Evolutionary conservation across 352 stramenopile genomes (phyloP).

Genomic region (Phytophthora constricta): DNA sequence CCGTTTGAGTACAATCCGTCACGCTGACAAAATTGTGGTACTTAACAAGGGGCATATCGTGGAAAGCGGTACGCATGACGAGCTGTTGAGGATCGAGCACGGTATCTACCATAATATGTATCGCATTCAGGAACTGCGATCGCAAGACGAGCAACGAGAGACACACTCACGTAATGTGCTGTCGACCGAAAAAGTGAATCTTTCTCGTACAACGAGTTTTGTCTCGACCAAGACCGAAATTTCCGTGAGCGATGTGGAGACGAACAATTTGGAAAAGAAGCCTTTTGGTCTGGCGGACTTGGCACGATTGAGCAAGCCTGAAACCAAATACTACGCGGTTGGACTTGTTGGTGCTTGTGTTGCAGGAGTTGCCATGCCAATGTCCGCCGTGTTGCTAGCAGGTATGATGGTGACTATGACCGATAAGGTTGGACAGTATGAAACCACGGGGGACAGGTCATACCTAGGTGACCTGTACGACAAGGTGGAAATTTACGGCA

Average conservation of each 20-base stretch:
- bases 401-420: constrained; percentile 49
- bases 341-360: constrained; percentile 13
- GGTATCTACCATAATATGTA: constrained; percentile 83
- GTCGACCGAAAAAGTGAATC: neutral
- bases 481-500: constrained; percentile 25
- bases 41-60: constrained; percentile 40
- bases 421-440: constrained; percentile 41
- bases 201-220: neutral
- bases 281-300: constrained; percentile 1
- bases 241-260: constrained; percentile 3
- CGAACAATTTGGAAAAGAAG: neutral
- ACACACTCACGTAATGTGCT: neutral
- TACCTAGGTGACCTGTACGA: constrained; percentile 43
- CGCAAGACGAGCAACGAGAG: neutral
- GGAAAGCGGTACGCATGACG: constrained; percentile 44
- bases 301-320: neutral
- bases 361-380: constrained; percentile 40
- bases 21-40: constrained; percentile 56
- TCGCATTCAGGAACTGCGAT: constrained; percentile 50
- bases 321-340: constrained; percentile 3
- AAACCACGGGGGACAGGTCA: constrained; percentile 16
- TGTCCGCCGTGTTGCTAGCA: constrained; percentile 43
- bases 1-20: constrained; percentile 52
- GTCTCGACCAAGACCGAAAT: neutral
- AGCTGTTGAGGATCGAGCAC: constrained; percentile 60